phyloP scores from a whole-genome alignment of 2,329 filamentous ascomycete species.

The Paraphoma sp. region DNA sequence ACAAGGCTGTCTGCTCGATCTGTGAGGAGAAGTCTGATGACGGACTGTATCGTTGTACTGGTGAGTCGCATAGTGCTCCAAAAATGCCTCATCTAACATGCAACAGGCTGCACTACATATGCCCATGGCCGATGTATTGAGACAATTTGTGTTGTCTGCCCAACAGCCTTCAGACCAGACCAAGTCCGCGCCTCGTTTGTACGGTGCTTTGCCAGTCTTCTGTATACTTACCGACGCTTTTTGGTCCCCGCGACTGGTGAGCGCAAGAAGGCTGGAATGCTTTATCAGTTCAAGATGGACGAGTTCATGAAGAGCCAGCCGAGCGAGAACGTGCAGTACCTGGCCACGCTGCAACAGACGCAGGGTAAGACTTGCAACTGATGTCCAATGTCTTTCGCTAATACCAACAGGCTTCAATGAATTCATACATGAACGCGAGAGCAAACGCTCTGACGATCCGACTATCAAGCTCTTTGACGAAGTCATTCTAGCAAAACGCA shows the following conservation, averaged over 20 bases:
- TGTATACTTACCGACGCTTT: conserved; percentile 73
- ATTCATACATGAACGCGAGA: conserved; percentile 83
- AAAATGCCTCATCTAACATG: conserved; percentile 25
- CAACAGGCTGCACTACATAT: conserved; percentile 60
- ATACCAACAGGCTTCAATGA: conserved; percentile 70
- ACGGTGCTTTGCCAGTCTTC: conserved; percentile 70
- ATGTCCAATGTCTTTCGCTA: conserved; percentile 8
- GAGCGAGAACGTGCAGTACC: conserved; percentile 69
- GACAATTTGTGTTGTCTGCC: conserved; percentile 69
- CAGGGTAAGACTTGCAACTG: conserved; percentile 57
- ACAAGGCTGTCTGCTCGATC: conserved; percentile 69
- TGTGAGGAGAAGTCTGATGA: conserved; percentile 79
- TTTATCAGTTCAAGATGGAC: conserved; percentile 71
- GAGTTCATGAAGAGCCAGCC: conserved; percentile 70
- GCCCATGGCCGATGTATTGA: conserved; percentile 66
- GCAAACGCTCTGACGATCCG: conserved; percentile 65
- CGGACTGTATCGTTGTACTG: conserved; percentile 75
- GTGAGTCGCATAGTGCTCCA: conserved; percentile 44
- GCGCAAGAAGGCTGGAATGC: conserved; percentile 67
- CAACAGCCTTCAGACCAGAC: conserved; percentile 70
- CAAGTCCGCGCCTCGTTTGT: conserved; percentile 73
- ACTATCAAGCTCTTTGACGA: conserved; percentile 81
- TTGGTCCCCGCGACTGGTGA: conserved; percentile 65
- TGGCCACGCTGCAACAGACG: conserved; percentile 68
- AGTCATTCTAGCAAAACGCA: conserved; percentile 79